Evolutionary conservation across 768 basidiomycete species (phyloP).

Genomic region (Auricularia heimuer): DNA sequence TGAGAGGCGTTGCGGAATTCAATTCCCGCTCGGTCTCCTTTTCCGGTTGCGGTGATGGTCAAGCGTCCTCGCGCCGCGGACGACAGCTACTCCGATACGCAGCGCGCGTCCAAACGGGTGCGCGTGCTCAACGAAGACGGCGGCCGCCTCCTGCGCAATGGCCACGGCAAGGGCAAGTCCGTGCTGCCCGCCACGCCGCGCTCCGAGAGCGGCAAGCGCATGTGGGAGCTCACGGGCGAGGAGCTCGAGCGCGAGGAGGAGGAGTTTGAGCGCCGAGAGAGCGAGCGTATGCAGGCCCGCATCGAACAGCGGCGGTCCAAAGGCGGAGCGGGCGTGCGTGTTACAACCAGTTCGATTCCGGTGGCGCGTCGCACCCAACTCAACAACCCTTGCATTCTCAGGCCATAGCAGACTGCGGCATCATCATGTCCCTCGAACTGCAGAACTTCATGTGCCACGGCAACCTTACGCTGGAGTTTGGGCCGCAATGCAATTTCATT

Average conservation of each 20-base stretch:
- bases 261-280: neutral
- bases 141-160: neutral
- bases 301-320: neutral
- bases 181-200: neutral
- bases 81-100: neutral
- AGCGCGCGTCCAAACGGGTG: neutral
- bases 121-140: neutral
- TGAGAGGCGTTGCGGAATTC: no score
- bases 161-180: neutral
- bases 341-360: neutral
- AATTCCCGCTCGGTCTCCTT: neutral
- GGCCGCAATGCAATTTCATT: slow-evolving; percentile 94
- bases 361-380: neutral
- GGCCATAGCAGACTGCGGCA: slow-evolving; percentile 77
- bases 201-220: neutral
- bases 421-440: slow-evolving; percentile 80
- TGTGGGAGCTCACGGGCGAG: neutral
- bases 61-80: neutral
- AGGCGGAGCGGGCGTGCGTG: neutral
- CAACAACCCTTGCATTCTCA: slow-evolving; percentile 19
- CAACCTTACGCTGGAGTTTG: slow-evolving; percentile 73
- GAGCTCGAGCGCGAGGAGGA: slow-evolving; percentile 1
- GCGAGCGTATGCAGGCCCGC: neutral
- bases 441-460: slow-evolving; percentile 96
- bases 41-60: neutral